These are phyloP conservation scores for Mediolabrus comicus DNA, from an alignment of 108 stramenopile genomes.

Conservation along the genomic window DNA sequence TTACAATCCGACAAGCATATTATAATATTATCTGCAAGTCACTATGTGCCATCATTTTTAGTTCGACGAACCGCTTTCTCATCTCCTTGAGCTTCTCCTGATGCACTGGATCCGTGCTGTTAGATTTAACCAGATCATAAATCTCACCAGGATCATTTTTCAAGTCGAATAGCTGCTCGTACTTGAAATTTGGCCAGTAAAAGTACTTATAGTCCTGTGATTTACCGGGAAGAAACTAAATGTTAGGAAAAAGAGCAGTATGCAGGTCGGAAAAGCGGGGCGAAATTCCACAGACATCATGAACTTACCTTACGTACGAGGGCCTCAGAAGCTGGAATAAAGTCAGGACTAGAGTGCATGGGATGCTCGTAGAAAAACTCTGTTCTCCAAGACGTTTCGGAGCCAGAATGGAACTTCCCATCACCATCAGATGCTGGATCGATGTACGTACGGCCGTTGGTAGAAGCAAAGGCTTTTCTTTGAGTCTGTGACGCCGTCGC, in stretches of 20 bases:
- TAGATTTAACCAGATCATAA: conserved; percentile 66
- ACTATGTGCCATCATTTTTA: conserved; percentile 43
- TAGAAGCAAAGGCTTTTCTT: conserved; percentile 16
- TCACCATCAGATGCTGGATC: conserved; percentile 37
- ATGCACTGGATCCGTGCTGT: conserved; percentile 38
- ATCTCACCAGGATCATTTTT: conserved; percentile 77
- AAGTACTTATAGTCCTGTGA: conserved; percentile 78
- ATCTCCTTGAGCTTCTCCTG: conserved; percentile 32
- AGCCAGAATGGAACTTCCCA: conserved; percentile 45
- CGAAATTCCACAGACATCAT: too few relatives aligned
- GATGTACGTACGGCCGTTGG: conserved; percentile 23
- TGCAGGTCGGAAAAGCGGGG: too few relatives aligned
- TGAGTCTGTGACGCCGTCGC: conserved; percentile 25
- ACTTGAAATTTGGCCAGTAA: conserved; percentile 76
- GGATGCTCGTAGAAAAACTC: conserved; percentile 83
- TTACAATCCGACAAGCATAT: not conserved
- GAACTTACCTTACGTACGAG: conserved; percentile 80
- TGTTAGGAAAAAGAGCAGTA: too few relatives aligned
- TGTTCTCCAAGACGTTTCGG: conserved; percentile 57
- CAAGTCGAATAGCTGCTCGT: conserved; percentile 80
- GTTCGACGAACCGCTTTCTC: conserved; percentile 41
- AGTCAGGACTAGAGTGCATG: conserved; percentile 43
- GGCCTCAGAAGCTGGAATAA: conserved; percentile 74
- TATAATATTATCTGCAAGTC: conserved; percentile 33
- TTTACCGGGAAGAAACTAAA: too few relatives aligned